Percentiles rank a stretch among this genome's conserved stretches.
phyloP scores from a whole-genome alignment of 2,329 filamentous ascomycete genomes.

The Sarocladiaceae sp. region DNA sequence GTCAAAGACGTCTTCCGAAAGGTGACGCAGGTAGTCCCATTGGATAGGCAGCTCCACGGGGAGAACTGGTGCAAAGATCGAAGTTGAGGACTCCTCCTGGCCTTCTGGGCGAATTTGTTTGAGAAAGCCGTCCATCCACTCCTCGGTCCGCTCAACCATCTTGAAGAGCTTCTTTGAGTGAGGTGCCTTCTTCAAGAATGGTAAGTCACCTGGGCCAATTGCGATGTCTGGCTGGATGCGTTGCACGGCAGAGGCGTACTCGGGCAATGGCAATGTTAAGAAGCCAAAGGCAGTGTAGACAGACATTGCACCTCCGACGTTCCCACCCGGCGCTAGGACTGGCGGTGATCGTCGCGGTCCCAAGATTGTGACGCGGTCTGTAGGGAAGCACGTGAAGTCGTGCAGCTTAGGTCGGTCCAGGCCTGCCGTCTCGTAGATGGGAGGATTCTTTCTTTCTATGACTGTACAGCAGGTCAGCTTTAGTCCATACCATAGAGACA shows the following conservation, averaged over 20 bases:
- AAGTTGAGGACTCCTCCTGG: conserved; percentile 24
- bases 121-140: conserved; percentile 72
- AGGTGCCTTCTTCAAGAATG: conserved; percentile 42
- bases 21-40: conserved; percentile 70
- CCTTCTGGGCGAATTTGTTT: conserved; percentile 18
- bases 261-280: conserved; percentile 60
- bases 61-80: conserved; percentile 64
- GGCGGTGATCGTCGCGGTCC: conserved; percentile 75
- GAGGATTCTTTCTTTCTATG: conserved; percentile 48
- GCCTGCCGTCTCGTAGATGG: conserved; percentile 40
- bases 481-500: not conserved
- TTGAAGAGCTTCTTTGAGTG: conserved; percentile 71
- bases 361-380: conserved; percentile 64
- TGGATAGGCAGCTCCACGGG: conserved; percentile 73
- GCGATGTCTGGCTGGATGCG: conserved; percentile 76
- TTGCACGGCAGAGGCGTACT: conserved; percentile 63
- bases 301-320: conserved; percentile 66
- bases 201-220: conserved; percentile 72
- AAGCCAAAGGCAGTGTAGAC: conserved; percentile 88
- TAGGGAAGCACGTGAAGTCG: conserved; percentile 69
- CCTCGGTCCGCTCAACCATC: conserved; percentile 82
- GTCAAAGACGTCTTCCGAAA: conserved; percentile 59
- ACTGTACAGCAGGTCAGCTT: conserved; percentile 32
- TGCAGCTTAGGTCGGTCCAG: conserved; percentile 54
- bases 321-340: conserved; percentile 65